A percentile compares a stretch with the other conserved stretches of the same genome.
These are phyloP conservation scores for Exophiala phaeomuriformis DNA, from an alignment of 2,329 filamentous ascomycete species.

Conservation along the genomic window DNA sequence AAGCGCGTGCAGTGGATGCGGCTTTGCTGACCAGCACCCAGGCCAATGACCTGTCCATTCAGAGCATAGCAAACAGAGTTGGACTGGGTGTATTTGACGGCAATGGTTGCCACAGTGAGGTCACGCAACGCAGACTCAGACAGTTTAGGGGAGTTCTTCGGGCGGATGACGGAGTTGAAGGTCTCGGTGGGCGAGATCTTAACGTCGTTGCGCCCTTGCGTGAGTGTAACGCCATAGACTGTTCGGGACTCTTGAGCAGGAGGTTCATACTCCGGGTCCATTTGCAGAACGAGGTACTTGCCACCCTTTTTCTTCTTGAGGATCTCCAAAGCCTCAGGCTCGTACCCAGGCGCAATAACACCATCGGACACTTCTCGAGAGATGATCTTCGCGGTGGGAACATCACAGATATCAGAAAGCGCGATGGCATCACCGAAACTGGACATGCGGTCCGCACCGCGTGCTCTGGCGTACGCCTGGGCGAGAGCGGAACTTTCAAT, in stretches of 20 bases:
- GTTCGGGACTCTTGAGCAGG: slow-evolving; percentile 67
- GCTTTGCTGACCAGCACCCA: slow-evolving; percentile 93
- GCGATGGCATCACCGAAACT: slow-evolving; percentile 97
- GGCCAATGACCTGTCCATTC: slow-evolving; percentile 86
- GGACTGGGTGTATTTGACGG: slow-evolving; percentile 96
- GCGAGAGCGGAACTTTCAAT: slow-evolving; percentile 80
- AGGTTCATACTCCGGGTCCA: slow-evolving; percentile 83
- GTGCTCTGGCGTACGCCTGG: slow-evolving; percentile 90
- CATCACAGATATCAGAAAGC: slow-evolving; percentile 81
- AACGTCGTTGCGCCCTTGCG: slow-evolving; percentile 88
- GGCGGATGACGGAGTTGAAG: slow-evolving; percentile 78
- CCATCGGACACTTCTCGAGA: slow-evolving; percentile 96
- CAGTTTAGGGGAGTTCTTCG: slow-evolving; percentile 66
- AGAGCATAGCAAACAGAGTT: slow-evolving; percentile 98
- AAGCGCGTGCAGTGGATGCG: slow-evolving; percentile 97
- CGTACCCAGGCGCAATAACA: slow-evolving; percentile 84
- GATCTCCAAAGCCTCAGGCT: slow-evolving; percentile 77
- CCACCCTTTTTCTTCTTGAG: slow-evolving; percentile 97
- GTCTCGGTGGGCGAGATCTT: slow-evolving; percentile 72
- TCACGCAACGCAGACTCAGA: slow-evolving; percentile 79
- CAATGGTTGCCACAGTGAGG: slow-evolving; percentile 89
- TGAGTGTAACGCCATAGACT: slow-evolving; percentile 80
- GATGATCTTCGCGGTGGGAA: slow-evolving; percentile 94
- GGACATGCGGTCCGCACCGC: slow-evolving; percentile 96
- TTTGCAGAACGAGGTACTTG: slow-evolving; percentile 91